Conservation (phyloP, 2,329 filamentous ascomycete species). For the Fusarium sp. region DNA sequence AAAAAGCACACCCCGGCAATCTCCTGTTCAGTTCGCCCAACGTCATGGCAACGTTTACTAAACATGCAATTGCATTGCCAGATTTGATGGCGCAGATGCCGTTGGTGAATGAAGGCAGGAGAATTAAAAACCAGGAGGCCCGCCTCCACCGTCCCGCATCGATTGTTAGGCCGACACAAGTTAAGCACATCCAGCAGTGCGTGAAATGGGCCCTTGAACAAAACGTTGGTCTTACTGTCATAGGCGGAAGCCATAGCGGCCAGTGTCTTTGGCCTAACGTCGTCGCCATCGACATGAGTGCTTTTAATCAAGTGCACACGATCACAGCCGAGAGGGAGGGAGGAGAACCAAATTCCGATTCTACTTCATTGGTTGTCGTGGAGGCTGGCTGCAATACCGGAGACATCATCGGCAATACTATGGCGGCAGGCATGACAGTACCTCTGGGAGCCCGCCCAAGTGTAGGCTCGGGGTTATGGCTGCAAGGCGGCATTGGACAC, state of each 20-base stretch:
- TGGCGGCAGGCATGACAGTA: constrained; percentile 63
- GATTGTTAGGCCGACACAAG: constrained; percentile 59
- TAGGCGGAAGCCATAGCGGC: constrained; percentile 71
- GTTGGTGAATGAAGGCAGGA: too few relatives aligned
- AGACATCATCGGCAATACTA: constrained; percentile 63
- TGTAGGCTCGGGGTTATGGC: constrained; percentile 71
- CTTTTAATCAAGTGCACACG: constrained; percentile 65
- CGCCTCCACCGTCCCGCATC: too few relatives aligned
- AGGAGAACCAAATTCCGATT: too few relatives aligned
- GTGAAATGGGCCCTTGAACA: constrained; percentile 67
- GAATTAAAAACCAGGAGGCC: too few relatives aligned
- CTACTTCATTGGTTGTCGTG: too few relatives aligned
- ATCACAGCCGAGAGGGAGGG: too few relatives aligned
- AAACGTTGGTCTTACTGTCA: constrained; percentile 58
- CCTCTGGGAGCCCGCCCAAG: constrained; percentile 72
- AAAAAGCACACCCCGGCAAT: too few relatives aligned
- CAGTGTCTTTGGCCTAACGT: constrained; percentile 67
- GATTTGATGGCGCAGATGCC: too few relatives aligned
- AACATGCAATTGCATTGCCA: too few relatives aligned
- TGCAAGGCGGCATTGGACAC: constrained; percentile 75
- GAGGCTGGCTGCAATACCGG: constrained; percentile 68
- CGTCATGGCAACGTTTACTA: too few relatives aligned
- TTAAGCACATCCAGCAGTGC: constrained; percentile 65
- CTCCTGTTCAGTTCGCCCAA: too few relatives aligned
- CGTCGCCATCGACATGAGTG: constrained; percentile 69